Evolutionary conservation across 2,329 filamentous ascomycete genomes (phyloP).

Genomic region (Aspergillaceae sp.): DNA sequence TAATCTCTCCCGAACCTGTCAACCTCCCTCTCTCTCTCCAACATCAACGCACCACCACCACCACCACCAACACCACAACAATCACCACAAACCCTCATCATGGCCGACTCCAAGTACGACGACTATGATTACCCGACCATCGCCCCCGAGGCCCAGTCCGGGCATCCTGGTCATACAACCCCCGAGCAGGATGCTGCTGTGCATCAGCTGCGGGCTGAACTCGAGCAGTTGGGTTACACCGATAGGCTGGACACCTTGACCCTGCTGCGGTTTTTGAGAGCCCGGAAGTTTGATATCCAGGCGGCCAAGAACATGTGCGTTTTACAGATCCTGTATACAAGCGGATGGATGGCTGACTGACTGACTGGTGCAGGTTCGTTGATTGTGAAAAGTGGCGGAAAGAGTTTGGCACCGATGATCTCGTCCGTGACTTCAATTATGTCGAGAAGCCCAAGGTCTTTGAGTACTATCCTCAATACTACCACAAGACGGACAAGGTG

Average conservation of each 20-base stretch:
- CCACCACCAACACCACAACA: neutral
- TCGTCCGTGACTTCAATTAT: conserved; percentile 76
- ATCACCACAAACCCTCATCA: conserved; percentile 12
- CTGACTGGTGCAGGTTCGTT: conserved; percentile 60
- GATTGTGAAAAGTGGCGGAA: conserved; percentile 87
- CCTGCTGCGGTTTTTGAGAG: conserved; percentile 83
- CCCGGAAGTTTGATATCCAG: conserved; percentile 87
- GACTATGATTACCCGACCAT: conserved; percentile 86
- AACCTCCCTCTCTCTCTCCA: too few species aligned
- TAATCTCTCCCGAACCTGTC: too few species aligned
- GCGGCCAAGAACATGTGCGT: conserved; percentile 78
- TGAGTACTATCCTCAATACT: conserved; percentile 95
- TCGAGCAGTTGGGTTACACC: conserved; percentile 75
- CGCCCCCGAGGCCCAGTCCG: conserved; percentile 59
- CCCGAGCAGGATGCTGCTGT: conserved; percentile 83
- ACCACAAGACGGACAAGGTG: conserved; percentile 68
- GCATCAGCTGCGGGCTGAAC: conserved; percentile 69
- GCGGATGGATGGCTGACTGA: neutral
- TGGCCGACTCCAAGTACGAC: conserved; percentile 75
- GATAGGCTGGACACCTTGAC: conserved; percentile 87
- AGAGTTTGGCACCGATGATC: conserved; percentile 73
- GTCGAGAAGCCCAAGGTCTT: conserved; percentile 74
- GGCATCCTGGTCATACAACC: conserved; percentile 83
- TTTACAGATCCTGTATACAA: neutral
- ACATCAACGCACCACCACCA: too few species aligned